Evolutionary conservation across 2,329 filamentous ascomycete species (phyloP), one percentile per base, ranked within the genome.

Genomic region (Domatiomyces catenatus): DNA sequence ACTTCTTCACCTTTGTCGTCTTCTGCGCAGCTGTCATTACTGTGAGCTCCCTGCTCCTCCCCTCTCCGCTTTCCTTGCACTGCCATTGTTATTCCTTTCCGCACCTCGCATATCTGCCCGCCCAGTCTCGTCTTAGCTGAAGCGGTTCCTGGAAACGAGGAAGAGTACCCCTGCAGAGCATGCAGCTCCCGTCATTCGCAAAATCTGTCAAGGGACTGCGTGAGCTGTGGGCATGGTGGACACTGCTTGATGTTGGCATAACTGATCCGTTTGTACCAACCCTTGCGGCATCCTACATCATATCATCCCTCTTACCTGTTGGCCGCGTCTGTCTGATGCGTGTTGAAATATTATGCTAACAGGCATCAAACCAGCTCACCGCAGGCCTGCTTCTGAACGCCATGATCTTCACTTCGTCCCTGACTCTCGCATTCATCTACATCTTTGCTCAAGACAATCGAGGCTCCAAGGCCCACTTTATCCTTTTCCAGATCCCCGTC

Each of bases 401-500:
- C 44, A 20, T 52, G 32, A 52, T 68, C 39, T 67, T 72, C 56
- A 68, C 67, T 8, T 57, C 59, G 52, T 84, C 84, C 10, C 74
- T 98, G 49, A 81, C 84, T 48, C 72, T 94, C 53, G 86, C 88
- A 42, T 76, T 94, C 62, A 74, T 77, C 47, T 95, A 95, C 65
- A 94, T 88, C 5, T 85, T 80, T 57, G 81, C 82, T 1, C 88
- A 94, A 66, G 89, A 94, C 61, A 85, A 90, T 64, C 80, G 85
- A 32, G 86, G 85, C 48, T 73, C 74, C 59, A 83, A 83, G 64
- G 78, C 84, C 5, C 82, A 75, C 50, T 90, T 93, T 64, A 86
- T 88, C 69, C 78, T 96, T 63, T 69, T 95, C 59, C 84, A 79
- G 42, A 84, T 96, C 53, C 87, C 86, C 5, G 80, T 87, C 12